Base-by-base conservation (phyloP, 2,329 filamentous ascomycete genomes). In the Penicillium olsonii region DNA sequence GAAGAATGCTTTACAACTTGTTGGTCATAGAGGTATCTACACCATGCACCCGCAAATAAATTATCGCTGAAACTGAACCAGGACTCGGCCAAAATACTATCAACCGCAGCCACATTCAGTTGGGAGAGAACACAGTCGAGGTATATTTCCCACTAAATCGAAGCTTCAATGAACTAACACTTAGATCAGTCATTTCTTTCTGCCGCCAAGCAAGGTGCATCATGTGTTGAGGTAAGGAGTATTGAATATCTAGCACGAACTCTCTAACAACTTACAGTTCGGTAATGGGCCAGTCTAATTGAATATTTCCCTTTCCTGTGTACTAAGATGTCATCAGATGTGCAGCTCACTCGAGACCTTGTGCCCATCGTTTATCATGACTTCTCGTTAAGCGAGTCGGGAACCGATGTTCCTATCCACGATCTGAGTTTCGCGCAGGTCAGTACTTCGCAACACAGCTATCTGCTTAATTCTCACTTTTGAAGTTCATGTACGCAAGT, bases 281-380 rank as follows among this genome's bases (percentile, higher is more conserved):
- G 42, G 45, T 55, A 52, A 38, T 29, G 5, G 15, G 7, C 14
- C 9, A 42, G n/a, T 0, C 14, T 12, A 8, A 9, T 24, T 29
- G n/a, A n/a, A n/a, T n/a, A n/a, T n/a, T n/a, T n/a, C n/a, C n/a
- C n/a, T n/a, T n/a, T n/a, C n/a, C 20, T 15, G 6, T 5, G 29
- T n/a, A 33, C 38, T 50, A 47, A 50, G 10, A 1, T 27, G 6
- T 15, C 20, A 4, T 6, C 26, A 67, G 73, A 76, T 57, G 64
- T 73, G 2, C 74, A 76, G 50, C 54, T 76, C 12, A 75, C 74
- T 1, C 66, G 65, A 53, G 74, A 76, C 41, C 56, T 65, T 31
- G 57, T 69, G 10, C 69, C 74, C 2, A 64, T 76, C 10, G 64
- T 75, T 14, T 75, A 70, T 42, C 72, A 75, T 50, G 72, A 75